A percentile compares a stretch with the other conserved stretches of the same genome.
phyloP scores from a whole-genome alignment of 164 flowering plant species.

The grape (Vitis vinifera) region DNA sequence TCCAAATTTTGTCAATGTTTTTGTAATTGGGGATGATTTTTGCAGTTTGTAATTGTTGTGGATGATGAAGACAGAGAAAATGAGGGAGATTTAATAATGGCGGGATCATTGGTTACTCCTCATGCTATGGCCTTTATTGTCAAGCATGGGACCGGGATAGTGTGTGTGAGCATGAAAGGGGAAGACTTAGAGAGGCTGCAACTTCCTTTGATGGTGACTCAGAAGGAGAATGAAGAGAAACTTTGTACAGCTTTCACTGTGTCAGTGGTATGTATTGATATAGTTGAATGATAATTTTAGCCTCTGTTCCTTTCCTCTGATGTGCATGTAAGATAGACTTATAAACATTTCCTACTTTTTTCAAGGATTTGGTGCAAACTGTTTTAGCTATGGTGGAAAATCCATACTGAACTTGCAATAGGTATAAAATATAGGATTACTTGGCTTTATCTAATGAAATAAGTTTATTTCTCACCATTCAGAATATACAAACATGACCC shows the following conservation, averaged over 20 bases:
- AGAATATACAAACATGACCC: too few species aligned
- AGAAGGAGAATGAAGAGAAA: constrained; percentile 81
- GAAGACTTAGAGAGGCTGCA: constrained; percentile 82
- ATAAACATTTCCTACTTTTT: too few species aligned
- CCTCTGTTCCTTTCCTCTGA: background rate
- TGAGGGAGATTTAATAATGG: constrained; percentile 96
- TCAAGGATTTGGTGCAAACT: too few species aligned
- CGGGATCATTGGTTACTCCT: constrained; percentile 78
- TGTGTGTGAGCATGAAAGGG: constrained; percentile 92
- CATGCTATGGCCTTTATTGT: constrained; percentile 96
- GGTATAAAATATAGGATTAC: too few species aligned
- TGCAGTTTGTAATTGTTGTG: constrained; percentile 90
- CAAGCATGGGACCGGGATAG: constrained; percentile 96
- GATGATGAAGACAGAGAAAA: constrained; percentile 98
- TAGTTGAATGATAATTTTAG: background rate
- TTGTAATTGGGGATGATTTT: constrained; percentile 7
- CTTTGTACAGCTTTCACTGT: constrained; percentile 87
- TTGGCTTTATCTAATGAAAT: too few species aligned
- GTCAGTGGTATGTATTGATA: constrained; percentile 69
- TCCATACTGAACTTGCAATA: too few species aligned
- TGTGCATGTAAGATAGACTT: too few species aligned
- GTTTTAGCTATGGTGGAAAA: too few species aligned
- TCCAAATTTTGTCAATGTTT: background rate
- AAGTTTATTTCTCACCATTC: too few species aligned
- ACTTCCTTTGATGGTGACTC: constrained; percentile 80